Evolutionary conservation across 202 grass and related monocot species (phyloP).

Genomic region (Setaria viridis): DNA sequence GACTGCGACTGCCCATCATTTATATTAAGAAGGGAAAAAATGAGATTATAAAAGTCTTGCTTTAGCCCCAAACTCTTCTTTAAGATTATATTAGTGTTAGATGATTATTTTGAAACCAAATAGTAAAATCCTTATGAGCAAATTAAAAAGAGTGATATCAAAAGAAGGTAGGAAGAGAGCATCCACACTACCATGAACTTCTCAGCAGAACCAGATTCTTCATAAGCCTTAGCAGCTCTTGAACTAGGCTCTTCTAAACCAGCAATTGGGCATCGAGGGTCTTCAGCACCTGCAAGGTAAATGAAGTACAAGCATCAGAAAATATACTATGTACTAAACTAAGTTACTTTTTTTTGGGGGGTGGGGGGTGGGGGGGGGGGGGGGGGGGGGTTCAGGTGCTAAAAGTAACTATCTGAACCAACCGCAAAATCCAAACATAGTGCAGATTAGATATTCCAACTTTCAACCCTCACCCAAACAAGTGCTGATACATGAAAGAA

Average conservation of each 20-base stretch:
- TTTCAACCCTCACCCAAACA: slow-evolving; percentile 26
- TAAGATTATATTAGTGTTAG: neutral
- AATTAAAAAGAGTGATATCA: neutral
- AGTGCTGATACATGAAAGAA: neutral
- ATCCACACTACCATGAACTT: slow-evolving; percentile 71
- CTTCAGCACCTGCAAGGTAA: slow-evolving; percentile 64
- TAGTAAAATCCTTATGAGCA: neutral
- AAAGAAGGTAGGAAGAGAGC: neutral
- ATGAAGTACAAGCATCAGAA: slow-evolving; percentile 33
- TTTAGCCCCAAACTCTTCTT: slow-evolving; percentile 12
- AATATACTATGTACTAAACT: neutral
- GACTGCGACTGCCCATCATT: neutral
- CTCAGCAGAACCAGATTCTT: slow-evolving; percentile 45
- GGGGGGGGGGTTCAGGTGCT: neutral
- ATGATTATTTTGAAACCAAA: slow-evolving; percentile 12
- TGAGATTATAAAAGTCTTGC: neutral
- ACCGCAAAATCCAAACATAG: slow-evolving; percentile 10
- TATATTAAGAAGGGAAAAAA: neutral
- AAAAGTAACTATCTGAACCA: neutral
- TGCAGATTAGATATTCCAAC: slow-evolving; percentile 6
- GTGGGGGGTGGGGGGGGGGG: too few relatives aligned
- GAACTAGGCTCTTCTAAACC: slow-evolving; percentile 58
- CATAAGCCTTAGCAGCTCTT: slow-evolving; percentile 55
- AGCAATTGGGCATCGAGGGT: slow-evolving; percentile 72
- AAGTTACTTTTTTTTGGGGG: neutral